Percentiles rank a stretch among this genome's conserved stretches.
Evolutionary conservation across 148 eudicot genomes (phyloP).

Genomic region (Rhododendron ferrugineum): DNA sequence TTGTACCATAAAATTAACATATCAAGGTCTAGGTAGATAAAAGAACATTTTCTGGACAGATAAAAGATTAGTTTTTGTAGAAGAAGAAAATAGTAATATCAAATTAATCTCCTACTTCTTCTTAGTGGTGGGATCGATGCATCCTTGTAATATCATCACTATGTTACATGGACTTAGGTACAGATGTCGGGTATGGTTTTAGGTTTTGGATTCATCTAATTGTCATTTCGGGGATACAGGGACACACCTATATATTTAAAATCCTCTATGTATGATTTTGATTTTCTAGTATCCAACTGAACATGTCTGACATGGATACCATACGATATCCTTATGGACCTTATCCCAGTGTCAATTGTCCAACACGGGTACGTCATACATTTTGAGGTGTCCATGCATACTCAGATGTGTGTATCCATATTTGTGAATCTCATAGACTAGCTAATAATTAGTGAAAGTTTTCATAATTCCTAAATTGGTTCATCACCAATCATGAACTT

Average conservation of each 20-base stretch:
- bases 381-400: neutral
- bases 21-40: neutral
- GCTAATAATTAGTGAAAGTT: neutral
- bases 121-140: neutral
- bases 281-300: neutral
- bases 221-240: neutral
- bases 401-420: neutral
- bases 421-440: neutral
- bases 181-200: neutral
- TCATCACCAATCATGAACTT: neutral
- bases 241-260: neutral
- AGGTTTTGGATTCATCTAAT: neutral
- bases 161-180: neutral
- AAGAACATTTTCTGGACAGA: neutral
- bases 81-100: neutral
- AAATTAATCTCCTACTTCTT: no score
- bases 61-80: neutral
- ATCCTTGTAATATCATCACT: neutral
- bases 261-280: neutral
- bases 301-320: neutral
- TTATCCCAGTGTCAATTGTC: neutral
- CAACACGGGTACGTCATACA: neutral
- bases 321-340: no score
- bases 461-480: neutral
- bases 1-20: neutral